These are phyloP conservation scores for Starmerella etchellsii DNA, from an alignment of 805 yeast genomes.

Conservation along the genomic window DNA sequence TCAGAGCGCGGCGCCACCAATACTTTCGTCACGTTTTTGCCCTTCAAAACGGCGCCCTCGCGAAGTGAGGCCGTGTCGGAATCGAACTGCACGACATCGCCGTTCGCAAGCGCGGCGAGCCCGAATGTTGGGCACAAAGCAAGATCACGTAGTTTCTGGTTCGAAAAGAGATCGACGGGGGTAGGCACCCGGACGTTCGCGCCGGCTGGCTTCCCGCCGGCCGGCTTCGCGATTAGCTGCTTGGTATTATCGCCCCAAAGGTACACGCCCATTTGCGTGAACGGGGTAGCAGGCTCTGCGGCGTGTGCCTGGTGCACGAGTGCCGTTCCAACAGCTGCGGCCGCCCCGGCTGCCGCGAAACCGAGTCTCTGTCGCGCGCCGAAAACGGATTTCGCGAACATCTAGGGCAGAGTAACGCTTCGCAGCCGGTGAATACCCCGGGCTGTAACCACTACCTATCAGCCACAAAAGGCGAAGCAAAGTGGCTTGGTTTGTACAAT, in stretches of 20 bases:
- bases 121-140: conserved; percentile 35
- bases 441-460: no score
- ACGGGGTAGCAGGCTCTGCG: no score
- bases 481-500: no score
- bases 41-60: conserved; percentile 33
- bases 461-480: no score
- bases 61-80: conserved; percentile 19
- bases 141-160: conserved; percentile 44
- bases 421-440: no score
- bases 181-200: conserved; percentile 39
- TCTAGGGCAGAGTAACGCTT: no score
- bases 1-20: conserved; percentile 6
- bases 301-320: no score
- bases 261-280: conserved; percentile 35
- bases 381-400: no score
- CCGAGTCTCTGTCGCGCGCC: no score
- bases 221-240: conserved; percentile 26
- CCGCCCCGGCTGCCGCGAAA: background rate
- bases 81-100: conserved; percentile 60
- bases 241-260: conserved; percentile 47
- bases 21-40: conserved; percentile 31
- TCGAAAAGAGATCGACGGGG: conserved; percentile 53
- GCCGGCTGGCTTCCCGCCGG: conserved; percentile 11
- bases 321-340: background rate
- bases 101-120: conserved; percentile 50